Conservation (phyloP, 106 monocot genomes). For the Dioscorea zingiberensis region DNA sequence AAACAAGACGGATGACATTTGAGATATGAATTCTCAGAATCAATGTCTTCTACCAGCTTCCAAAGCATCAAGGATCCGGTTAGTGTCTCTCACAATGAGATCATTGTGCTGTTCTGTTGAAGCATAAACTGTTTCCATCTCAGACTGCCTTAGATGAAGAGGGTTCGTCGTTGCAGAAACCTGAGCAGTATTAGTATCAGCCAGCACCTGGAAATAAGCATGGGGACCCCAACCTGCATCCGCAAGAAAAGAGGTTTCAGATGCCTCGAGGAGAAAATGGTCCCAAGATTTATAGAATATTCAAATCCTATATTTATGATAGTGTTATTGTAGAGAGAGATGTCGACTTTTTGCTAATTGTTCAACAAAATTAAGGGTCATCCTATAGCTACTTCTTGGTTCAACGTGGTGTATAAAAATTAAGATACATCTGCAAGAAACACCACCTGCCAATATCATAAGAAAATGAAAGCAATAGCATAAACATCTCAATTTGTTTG, state of each 20-base stretch:
- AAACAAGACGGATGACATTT: background rate
- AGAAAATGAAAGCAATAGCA: too few species aligned
- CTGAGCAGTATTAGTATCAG: background rate
- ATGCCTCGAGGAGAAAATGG: too few species aligned
- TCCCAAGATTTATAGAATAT: too few species aligned
- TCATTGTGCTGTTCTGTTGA: background rate
- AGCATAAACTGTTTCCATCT: constrained; percentile 2
- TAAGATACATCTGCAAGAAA: too few species aligned
- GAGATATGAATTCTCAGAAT: background rate
- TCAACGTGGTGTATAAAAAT: background rate
- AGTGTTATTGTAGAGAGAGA: background rate
- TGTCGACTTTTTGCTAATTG: background rate
- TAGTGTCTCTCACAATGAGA: background rate
- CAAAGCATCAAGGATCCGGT: background rate
- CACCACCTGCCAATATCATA: too few species aligned
- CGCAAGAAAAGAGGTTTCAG: background rate
- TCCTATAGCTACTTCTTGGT: background rate
- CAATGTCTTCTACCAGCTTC: constrained; percentile 10
- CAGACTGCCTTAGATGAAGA: background rate
- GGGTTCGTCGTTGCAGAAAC: background rate
- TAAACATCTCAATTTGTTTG: too few species aligned
- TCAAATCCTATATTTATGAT: background rate
- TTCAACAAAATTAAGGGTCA: background rate
- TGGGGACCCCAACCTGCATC: constrained; percentile 19
- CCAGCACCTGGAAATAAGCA: constrained; percentile 21